Base-by-base conservation (phyloP, 2,329 filamentous ascomycete genomes). In the Fusarium algeriense region DNA sequence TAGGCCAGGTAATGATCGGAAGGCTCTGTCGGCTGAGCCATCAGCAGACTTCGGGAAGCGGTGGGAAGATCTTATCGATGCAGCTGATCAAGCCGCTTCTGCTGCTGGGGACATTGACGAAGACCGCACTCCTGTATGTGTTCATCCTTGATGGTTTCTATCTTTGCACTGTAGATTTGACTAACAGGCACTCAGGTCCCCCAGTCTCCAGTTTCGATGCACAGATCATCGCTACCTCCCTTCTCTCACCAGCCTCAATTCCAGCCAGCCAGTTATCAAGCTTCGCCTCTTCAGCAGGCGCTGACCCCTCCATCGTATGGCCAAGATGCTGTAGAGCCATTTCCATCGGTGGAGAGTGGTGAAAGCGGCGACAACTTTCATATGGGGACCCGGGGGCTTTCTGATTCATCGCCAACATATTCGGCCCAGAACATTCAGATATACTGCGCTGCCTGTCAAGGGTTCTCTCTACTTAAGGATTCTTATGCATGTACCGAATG, bases 1-100 rank as follows among this genome's bases (percentile, higher is more conserved):
- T 71, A 91, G 92, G 69, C 84, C 85, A 15, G 85, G 85, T 63
- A 90, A 91, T 75, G 90, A 93, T 76, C 89, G 93, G 69, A 97
- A 97, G 82, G 93, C 94, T 60, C 88, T 93, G 73, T 97, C 94
- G 19, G 93, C 93, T 44, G 95, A 98, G 81, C 94, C 95, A 28
- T 89, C 91, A 61, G 90, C 89, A 23, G 91, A 92, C 65, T 92
- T 93, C 82, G 94, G 93, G 72, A 97, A 96, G 83, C 88, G 95
- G 76, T 98, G 95, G 96, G 94, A 97, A 81, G 95, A 98, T 81
- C 86, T 98, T 67, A 97, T 98, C 72, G 95, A 98, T 81, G 95
- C 95, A 56, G 95, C 93, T 40, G 82, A 83, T 66, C 82, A 84
- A 60, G 83, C 88, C 59, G 94, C 95, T 35, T 97, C 94, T 68